Evolutionary conservation across 2,329 filamentous ascomycete species (phyloP).

Genomic region (Gnomoniopsis sp.): DNA sequence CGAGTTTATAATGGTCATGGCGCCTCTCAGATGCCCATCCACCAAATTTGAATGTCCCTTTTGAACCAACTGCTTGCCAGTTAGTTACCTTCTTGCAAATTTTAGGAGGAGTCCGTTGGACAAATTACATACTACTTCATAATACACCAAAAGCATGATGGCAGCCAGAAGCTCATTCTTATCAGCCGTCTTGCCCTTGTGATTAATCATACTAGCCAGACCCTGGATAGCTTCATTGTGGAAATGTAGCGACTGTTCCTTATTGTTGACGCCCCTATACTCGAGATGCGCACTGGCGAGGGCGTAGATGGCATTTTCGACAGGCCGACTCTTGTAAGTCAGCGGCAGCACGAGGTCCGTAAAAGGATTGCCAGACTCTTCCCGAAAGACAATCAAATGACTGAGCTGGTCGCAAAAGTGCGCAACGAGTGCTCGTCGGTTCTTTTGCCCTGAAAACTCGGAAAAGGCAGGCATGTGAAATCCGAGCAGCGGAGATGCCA

Average conservation of each 20-base stretch:
- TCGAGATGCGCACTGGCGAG: constrained; percentile 81
- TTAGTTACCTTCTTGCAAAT: constrained; percentile 12
- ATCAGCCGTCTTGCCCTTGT: constrained; percentile 38
- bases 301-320: constrained; percentile 83
- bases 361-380: constrained; percentile 61
- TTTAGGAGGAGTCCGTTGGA: too few species aligned
- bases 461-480: constrained; percentile 51
- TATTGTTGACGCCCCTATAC: constrained; percentile 51
- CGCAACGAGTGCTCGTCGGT: constrained; percentile 54
- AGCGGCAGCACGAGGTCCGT: constrained; percentile 61
- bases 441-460: constrained; percentile 53
- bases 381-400: constrained; percentile 62
- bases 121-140: constrained; percentile 53
- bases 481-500: constrained; percentile 42
- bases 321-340: constrained; percentile 49
- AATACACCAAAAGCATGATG: constrained; percentile 61
- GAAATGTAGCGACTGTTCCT: constrained; percentile 55
- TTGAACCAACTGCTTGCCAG: constrained; percentile 52
- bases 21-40: constrained; percentile 58
- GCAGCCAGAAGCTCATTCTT: constrained; percentile 57
- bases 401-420: constrained; percentile 64
- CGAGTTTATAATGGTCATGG: constrained; percentile 57
- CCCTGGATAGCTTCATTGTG: constrained; percentile 59
- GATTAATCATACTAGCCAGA: constrained; percentile 53
- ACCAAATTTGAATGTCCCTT: constrained; percentile 57